A percentile compares a stretch with the other conserved stretches of the same genome.
These are phyloP conservation scores for Heliophila coronopifolia DNA, from an alignment of 441 rosid species.

Conservation along the genomic window DNA sequence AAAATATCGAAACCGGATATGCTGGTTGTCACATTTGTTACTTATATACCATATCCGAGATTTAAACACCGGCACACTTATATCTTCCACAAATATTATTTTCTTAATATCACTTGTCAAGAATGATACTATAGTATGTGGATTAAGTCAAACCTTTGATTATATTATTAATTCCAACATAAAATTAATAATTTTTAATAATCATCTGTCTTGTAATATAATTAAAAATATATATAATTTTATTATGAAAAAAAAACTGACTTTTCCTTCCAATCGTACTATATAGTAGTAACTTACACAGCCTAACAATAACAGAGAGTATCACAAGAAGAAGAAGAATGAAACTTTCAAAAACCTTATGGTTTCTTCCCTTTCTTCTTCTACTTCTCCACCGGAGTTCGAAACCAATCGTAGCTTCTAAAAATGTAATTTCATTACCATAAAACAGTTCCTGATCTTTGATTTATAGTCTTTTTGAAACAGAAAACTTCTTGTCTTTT, in stretches of 20 bases:
- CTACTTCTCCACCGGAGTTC: constrained; percentile 18
- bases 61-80: too few species aligned
- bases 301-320: constrained; percentile 3
- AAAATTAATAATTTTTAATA: not conserved
- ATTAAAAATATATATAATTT: not conserved
- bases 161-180: not conserved
- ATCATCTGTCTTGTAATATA: not conserved
- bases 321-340: constrained; percentile 25
- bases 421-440: constrained; percentile 36
- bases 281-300: constrained; percentile 15
- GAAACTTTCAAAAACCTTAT: constrained; percentile 25
- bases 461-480: too few species aligned
- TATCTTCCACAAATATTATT: too few species aligned
- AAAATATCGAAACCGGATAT: too few species aligned
- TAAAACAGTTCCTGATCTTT: too few species aligned
- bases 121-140: not conserved
- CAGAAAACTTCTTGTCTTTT: too few species aligned
- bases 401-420: constrained; percentile 28
- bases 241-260: not conserved
- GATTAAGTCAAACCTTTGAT: too few species aligned
- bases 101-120: not conserved
- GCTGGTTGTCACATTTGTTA: too few species aligned
- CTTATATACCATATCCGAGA: too few species aligned
- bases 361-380: constrained; percentile 9
- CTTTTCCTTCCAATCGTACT: not conserved